Evolutionary conservation across 2,329 filamentous ascomycete species (phyloP).

Genomic region (Ceratocystis huliohia): DNA sequence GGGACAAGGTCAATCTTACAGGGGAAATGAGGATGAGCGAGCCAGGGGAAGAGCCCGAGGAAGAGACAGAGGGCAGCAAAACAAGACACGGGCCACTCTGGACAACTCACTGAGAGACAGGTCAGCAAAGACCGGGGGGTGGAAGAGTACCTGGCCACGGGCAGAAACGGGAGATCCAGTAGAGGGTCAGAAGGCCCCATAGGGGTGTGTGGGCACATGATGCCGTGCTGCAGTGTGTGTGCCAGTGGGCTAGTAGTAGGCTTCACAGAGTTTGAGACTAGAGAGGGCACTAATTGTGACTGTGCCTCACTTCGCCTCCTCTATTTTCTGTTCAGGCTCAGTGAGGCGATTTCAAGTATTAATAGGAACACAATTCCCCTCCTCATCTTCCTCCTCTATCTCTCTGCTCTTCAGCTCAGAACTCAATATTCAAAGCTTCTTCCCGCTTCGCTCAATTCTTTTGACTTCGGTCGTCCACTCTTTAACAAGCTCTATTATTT

Average conservation of each 20-base stretch:
- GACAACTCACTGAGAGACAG: not conserved
- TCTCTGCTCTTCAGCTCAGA: slow-evolving; percentile 33
- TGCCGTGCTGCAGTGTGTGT: not conserved
- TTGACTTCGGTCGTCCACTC: slow-evolving; percentile 49
- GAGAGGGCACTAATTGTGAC: not conserved
- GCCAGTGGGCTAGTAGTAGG: not conserved
- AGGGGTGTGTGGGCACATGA: not conserved
- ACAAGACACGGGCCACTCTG: not conserved
- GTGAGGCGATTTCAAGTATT: slow-evolving; percentile 14
- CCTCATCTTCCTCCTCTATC: slow-evolving; percentile 23
- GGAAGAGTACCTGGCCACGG: not conserved
- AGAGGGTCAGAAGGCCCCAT: not conserved
- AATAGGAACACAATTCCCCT: slow-evolving; percentile 15
- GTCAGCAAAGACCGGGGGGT: not conserved
- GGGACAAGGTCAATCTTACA: slow-evolving; percentile 12
- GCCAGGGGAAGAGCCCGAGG: slow-evolving; percentile 11
- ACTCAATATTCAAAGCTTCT: slow-evolving; percentile 32
- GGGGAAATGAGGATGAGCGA: slow-evolving; percentile 18
- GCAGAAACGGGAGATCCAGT: not conserved
- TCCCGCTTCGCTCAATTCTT: slow-evolving; percentile 28
- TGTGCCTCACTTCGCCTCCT: slow-evolving; percentile 8
- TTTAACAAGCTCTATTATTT: slow-evolving; percentile 32
- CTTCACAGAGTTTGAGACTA: not conserved
- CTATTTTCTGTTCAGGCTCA: not conserved
- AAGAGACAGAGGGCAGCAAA: slow-evolving; percentile 2